phyloP scores from a whole-genome alignment of 1,139 yeast species.

The Magnusiomyces starmeri region DNA sequence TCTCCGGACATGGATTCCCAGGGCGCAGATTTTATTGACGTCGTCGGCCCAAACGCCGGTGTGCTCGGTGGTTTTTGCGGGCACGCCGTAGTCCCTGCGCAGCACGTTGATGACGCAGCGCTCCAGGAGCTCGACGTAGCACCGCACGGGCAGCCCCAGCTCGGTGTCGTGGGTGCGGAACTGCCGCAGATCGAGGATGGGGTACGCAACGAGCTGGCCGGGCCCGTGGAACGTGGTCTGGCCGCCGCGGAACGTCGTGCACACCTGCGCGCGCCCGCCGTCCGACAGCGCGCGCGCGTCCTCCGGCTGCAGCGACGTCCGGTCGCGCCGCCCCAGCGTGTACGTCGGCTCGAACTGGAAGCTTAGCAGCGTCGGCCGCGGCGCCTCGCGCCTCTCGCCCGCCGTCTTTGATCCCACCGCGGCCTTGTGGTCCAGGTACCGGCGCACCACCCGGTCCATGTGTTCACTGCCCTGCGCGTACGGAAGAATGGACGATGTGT shows the following conservation, averaged over 20 bases:
- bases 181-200: conserved; percentile 64
- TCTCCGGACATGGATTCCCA: conserved; percentile 81
- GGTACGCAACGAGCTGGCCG: conserved; percentile 86
- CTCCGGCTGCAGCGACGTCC: conserved; percentile 39
- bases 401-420: conserved; percentile 11
- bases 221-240: conserved; percentile 95
- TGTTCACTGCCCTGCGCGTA: conserved; percentile 29
- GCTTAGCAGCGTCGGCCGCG: conserved; percentile 58
- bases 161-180: conserved; percentile 35
- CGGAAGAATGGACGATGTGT: conserved; percentile 3
- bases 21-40: conserved; percentile 71
- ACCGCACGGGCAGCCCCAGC: conserved; percentile 50
- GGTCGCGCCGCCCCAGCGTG: conserved; percentile 83
- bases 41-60: conserved; percentile 76
- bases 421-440: conserved; percentile 52
- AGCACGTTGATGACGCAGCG: conserved; percentile 53
- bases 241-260: conserved; percentile 89
- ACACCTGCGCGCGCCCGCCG: conserved; percentile 43
- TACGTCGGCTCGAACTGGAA: conserved; percentile 80
- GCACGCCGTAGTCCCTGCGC: conserved; percentile 36
- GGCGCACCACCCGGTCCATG: conserved; percentile 56
- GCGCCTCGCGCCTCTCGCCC: conserved; percentile 34
- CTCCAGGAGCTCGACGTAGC: conserved; percentile 69
- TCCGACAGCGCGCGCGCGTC: conserved; percentile 24
- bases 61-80: conserved; percentile 49